Base-by-base conservation (phyloP, 257 asterid genomes). In the Solanum dulcamara region DNA sequence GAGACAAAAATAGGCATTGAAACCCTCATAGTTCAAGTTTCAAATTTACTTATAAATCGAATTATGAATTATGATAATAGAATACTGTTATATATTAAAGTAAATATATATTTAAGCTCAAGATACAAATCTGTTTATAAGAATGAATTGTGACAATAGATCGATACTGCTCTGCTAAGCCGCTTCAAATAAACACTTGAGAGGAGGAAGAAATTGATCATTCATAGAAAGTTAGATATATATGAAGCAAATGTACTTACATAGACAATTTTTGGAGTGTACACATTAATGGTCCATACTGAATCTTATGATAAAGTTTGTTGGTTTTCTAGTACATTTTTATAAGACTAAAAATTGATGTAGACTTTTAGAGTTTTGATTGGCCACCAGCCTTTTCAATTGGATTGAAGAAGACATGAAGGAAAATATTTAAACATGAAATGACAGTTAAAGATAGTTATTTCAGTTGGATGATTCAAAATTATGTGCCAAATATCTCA, bases 401-500 rank as follows among this genome's bases (percentile, higher is more conserved):
- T 77, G 70, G 88, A 60, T n/a, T 86, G 89, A 88, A 79, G 84
- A 42, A 33, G 92, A 86, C 88, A 86, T 83, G 74, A 77, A 50
- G 17, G 15, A 77, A 71, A 68, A 81, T 84, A 74, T 84, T 70
- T 82, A 82, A 55, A 64, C 46, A 59, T 57, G 46, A 71, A 38
- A 30, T 42, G 12, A 51, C 80, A 80, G 86, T 88, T 86, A 59
- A 62, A 48, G 44, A 37, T 53, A 32, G 88, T 86, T 87, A 85
- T 85, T 87, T 85, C 66, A 28, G 87, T 83, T 85, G 82, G 35
- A 24, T 66, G 13, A 83, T 84, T 85, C 24, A 64, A 68, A 84
- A 42, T 90, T 85, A 90, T 77, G 89, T 80, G 86, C 55, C 87
- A 88, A 90, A 90, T 86, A 57, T 86, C 28, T 82, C 75, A 59